These are phyloP conservation scores for Ogataea dorogensis DNA, from an alignment of 805 yeast genomes.

Conservation along the genomic window DNA sequence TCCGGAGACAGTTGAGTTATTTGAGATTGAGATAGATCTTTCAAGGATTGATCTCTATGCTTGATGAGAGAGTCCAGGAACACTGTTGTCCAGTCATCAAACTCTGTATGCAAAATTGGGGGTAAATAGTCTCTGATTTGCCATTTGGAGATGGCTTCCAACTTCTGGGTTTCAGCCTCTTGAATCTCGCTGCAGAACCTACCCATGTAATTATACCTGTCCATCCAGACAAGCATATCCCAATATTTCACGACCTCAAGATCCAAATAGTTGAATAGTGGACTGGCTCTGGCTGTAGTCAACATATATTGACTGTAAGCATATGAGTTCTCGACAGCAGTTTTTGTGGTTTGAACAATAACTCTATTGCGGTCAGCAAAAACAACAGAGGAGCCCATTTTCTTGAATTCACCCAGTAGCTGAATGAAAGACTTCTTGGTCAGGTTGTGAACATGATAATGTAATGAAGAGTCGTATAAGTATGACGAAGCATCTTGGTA, in stretches of 20 bases:
- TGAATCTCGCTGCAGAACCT: conserved; percentile 47
- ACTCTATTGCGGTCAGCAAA: conserved; percentile 78
- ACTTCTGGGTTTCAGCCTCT: conserved; percentile 42
- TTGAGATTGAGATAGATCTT: conserved; percentile 19
- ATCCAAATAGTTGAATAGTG: conserved; percentile 80
- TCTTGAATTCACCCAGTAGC: conserved; percentile 71
- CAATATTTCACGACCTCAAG: conserved; percentile 73
- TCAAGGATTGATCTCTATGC: conserved; percentile 42
- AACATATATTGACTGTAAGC: conserved; percentile 86
- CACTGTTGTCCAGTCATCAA: conserved; percentile 81
- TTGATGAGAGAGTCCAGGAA: conserved; percentile 69
- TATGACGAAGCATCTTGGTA: conserved; percentile 71
- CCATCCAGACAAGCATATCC: conserved; percentile 97
- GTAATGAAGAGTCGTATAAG: conserved; percentile 74
- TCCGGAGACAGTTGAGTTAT: conserved; percentile 51
- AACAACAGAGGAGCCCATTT: conserved; percentile 75
- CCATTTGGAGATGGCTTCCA: conserved; percentile 66
- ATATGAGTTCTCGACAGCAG: conserved; percentile 79
- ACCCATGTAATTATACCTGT: conserved; percentile 84
- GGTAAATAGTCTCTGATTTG: conserved; percentile 77
- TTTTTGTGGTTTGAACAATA: conserved; percentile 69
- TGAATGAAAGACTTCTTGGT: conserved; percentile 81
- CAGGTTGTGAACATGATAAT: conserved; percentile 84
- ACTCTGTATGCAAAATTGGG: conserved; percentile 69
- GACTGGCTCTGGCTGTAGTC: conserved; percentile 74